phyloP scores from a whole-genome alignment of 2,329 filamentous ascomycete species.

The Arthrobotrys entomopaga region DNA sequence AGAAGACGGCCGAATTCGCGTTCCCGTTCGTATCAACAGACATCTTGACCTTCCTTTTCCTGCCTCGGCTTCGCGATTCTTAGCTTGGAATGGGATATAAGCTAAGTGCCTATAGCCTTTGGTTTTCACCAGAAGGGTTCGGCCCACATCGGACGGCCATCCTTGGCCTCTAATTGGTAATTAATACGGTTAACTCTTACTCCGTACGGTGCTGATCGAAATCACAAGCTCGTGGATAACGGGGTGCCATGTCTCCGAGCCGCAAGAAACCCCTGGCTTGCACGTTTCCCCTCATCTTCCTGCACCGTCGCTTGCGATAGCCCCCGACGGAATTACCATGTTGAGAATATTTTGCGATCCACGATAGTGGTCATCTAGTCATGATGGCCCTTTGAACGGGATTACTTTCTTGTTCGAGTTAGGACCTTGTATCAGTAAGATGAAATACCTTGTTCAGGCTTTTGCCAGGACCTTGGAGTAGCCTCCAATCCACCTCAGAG shows the following conservation, averaged over 20 bases:
- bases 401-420: constrained; percentile 40
- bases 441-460: constrained; percentile 22
- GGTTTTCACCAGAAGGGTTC: constrained; percentile 24
- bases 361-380: constrained; percentile 22
- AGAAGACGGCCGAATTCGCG: constrained; percentile 14
- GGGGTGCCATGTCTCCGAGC: constrained; percentile 14
- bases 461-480: neutral
- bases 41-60: constrained; percentile 38
- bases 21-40: constrained; percentile 8
- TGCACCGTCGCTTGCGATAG: constrained; percentile 13
- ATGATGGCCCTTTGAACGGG: constrained; percentile 19
- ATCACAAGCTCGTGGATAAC: constrained; percentile 42
- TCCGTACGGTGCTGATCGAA: constrained; percentile 22
- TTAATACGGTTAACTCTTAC: constrained; percentile 13
- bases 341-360: constrained; percentile 13
- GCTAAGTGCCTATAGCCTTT: constrained; percentile 13
- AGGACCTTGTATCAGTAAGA: constrained; percentile 35
- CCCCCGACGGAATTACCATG: constrained; percentile 1
- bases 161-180: constrained; percentile 21
- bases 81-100: constrained; percentile 8
- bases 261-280: constrained; percentile 5
- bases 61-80: constrained; percentile 39
- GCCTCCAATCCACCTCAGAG: no score
- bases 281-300: constrained; percentile 37
- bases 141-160: constrained; percentile 37